These are phyloP conservation scores for Elsinoe necatrix DNA, from an alignment of 2,329 filamentous ascomycete species.

Conservation along the genomic window DNA sequence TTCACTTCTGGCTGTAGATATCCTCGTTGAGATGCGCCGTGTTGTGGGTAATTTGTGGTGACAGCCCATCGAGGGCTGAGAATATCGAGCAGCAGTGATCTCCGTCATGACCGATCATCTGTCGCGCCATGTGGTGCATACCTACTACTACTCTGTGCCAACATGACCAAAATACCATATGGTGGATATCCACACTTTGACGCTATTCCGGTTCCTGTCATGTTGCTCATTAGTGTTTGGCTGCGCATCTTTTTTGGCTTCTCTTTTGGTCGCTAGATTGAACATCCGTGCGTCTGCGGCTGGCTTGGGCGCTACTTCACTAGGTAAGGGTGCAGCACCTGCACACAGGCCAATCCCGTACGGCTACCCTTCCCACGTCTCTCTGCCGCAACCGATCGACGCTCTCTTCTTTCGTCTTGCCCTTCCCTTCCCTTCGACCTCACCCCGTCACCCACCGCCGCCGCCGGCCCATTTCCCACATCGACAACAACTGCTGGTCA, in stretches of 20 bases:
- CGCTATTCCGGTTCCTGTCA: constrained; percentile 12
- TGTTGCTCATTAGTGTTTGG: not conserved
- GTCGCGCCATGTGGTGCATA: not conserved
- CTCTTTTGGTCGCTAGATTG: not conserved
- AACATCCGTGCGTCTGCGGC: not conserved
- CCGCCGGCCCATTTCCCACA: constrained; percentile 7
- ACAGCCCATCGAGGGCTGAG: not conserved
- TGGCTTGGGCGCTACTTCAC: not conserved
- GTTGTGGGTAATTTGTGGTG: constrained; percentile 3
- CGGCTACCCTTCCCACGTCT: not conserved
- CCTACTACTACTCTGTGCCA: not conserved
- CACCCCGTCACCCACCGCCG: constrained; percentile 4
- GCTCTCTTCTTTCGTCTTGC: constrained; percentile 9
- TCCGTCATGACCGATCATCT: not conserved
- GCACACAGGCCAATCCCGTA: not conserved
- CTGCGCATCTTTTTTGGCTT: constrained; percentile 1
- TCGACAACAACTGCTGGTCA: constrained; percentile 12
- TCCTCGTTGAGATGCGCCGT: constrained; percentile 1
- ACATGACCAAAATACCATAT: not conserved
- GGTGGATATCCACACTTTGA: not conserved
- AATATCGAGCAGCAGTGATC: not conserved
- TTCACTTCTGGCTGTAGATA: not conserved
- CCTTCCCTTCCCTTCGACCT: constrained; percentile 12
- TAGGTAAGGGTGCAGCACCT: not conserved
- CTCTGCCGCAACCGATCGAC: not conserved